Conservation (phyloP, 108 stramenopile genomes). For the Skeletonema menzelii region DNA sequence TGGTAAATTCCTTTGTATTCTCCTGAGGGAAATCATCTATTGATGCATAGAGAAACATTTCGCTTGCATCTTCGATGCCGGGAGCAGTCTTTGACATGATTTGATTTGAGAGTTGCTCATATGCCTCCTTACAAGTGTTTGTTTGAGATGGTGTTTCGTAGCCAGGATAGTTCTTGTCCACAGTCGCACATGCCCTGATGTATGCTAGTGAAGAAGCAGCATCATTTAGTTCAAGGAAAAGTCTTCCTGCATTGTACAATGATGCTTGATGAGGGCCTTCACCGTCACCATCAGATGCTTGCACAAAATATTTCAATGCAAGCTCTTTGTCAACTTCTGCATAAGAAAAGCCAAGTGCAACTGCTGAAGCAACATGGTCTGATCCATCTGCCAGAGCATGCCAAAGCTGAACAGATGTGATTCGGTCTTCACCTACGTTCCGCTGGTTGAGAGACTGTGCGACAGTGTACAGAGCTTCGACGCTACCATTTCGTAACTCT, state of each 20-base stretch:
- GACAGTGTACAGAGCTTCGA: conserved; percentile 28
- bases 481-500: conserved; percentile 26
- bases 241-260: conserved; percentile 38
- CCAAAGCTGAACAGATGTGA: conserved; percentile 40
- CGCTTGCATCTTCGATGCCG: conserved; percentile 34
- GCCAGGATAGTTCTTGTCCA: conserved; percentile 8
- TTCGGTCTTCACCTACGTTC: conserved; percentile 28
- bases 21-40: conserved; percentile 26
- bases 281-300: conserved; percentile 12
- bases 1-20: conserved; percentile 21
- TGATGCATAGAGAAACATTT: conserved; percentile 32
- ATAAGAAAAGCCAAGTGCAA: conserved; percentile 40
- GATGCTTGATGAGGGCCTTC: conserved; percentile 41
- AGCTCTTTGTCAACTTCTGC: conserved; percentile 36
- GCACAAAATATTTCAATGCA: conserved; percentile 43
- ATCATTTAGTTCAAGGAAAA: conserved; percentile 37
- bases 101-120: conserved; percentile 18
- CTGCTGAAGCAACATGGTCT: conserved; percentile 28
- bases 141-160: conserved; percentile 23
- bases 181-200: conserved; percentile 33
- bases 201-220: conserved; percentile 25
- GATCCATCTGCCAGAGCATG: conserved; percentile 40
- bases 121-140: conserved; percentile 30
- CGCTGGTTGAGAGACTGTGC: conserved; percentile 30
- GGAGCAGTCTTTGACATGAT: conserved; percentile 11